These are phyloP conservation scores for Erigeron philadelphicus DNA, from an alignment of 140 eudicot species.

Conservation along the genomic window DNA sequence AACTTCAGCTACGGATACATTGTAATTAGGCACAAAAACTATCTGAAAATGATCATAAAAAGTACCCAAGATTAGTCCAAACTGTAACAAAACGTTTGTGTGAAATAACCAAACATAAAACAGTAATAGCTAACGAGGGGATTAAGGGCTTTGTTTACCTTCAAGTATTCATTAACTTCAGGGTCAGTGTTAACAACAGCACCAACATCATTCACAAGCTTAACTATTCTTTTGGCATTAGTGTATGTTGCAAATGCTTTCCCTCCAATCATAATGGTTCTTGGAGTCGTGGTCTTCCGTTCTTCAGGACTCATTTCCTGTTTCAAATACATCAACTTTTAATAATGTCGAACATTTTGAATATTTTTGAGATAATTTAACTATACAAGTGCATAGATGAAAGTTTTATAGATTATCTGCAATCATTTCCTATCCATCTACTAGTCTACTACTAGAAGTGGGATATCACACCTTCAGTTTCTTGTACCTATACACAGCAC, in stretches of 20 bases:
- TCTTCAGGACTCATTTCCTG: constrained; percentile 97
- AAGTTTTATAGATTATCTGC: constrained; percentile 4
- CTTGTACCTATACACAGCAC: constrained; percentile 95
- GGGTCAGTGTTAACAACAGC: constrained; percentile 91
- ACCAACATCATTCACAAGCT: constrained; percentile 94
- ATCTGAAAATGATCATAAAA: constrained; percentile 45
- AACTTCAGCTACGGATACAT: constrained; percentile 98
- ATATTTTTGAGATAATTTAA: not conserved
- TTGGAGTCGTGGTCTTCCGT: constrained; percentile 67
- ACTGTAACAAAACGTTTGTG: not conserved
- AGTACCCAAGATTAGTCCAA: constrained; percentile 9
- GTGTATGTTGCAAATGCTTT: constrained; percentile 99
- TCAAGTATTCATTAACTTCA: constrained; percentile 73
- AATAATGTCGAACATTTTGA: not conserved
- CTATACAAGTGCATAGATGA: not conserved
- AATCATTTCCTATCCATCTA: not conserved
- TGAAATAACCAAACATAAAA: not conserved
- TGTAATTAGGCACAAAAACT: constrained; percentile 95
- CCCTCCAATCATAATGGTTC: constrained; percentile 99
- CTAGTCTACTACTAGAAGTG: constrained; percentile 3
- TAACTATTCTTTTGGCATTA: constrained; percentile 96
- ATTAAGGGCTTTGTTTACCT: constrained; percentile 41
- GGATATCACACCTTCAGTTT: constrained; percentile 69
- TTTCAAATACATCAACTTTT: constrained; percentile 20
- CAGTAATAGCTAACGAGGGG: constrained; percentile 3